Conservation (phyloP, 352 stramenopile species). For the Globisporangium lucens region DNA sequence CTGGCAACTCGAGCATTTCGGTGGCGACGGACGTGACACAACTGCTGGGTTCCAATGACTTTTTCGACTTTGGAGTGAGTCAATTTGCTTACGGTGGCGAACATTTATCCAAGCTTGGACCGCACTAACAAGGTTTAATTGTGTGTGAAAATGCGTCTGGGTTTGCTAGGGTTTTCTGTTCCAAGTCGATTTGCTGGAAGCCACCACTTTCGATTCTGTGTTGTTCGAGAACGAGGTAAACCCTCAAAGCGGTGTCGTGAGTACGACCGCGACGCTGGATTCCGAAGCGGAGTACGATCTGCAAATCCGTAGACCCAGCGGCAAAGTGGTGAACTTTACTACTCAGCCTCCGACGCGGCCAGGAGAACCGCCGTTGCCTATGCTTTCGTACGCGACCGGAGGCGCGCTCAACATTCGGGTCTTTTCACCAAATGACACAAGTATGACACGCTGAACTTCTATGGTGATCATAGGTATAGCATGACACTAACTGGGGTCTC, state of each 20-base stretch:
- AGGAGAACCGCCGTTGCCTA: slow-evolving; percentile 20
- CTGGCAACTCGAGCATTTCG: slow-evolving; percentile 24
- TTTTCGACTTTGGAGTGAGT: slow-evolving; percentile 57
- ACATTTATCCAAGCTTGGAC: too few species aligned
- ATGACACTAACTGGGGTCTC: not conserved
- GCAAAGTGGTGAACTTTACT: slow-evolving; percentile 29
- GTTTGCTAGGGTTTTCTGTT: slow-evolving; percentile 43
- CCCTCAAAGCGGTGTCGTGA: slow-evolving; percentile 6
- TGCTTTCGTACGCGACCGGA: slow-evolving; percentile 31
- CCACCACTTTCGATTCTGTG: slow-evolving; percentile 1
- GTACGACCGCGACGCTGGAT: slow-evolving; percentile 8
- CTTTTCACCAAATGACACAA: slow-evolving; percentile 54
- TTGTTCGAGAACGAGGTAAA: slow-evolving; percentile 7
- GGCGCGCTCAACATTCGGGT: slow-evolving; percentile 40
- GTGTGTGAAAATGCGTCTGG: not conserved
- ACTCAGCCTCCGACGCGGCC: slow-evolving; percentile 32
- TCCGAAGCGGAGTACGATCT: slow-evolving; percentile 16
- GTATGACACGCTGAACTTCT: slow-evolving; percentile 13
- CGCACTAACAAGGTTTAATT: not conserved
- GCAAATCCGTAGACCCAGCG: slow-evolving; percentile 25
- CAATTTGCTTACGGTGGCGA: not conserved
- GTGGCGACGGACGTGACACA: slow-evolving; percentile 14
- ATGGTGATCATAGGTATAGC: too few species aligned
- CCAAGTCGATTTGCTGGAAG: slow-evolving; percentile 26
- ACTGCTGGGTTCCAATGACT: slow-evolving; percentile 2